Conservation (phyloP, 352 stramenopile genomes). For the Phytopythium oedochilum region DNA sequence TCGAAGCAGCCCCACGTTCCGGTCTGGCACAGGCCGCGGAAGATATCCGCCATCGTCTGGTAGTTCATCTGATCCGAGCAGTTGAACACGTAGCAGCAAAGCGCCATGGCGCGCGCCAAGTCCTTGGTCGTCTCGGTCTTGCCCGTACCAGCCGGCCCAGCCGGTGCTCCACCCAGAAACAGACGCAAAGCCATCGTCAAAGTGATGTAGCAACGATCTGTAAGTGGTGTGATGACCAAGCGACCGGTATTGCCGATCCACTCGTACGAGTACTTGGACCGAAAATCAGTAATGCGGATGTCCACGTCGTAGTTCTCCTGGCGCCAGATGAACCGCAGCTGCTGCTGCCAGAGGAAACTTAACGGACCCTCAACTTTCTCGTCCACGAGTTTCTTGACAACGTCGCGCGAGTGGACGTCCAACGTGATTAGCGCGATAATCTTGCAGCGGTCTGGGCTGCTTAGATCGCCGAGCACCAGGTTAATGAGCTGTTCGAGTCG, state of each 20-base stretch:
- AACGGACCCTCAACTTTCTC: constrained; percentile 86
- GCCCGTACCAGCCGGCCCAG: constrained; percentile 90
- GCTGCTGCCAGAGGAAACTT: constrained; percentile 87
- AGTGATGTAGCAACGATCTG: constrained; percentile 97
- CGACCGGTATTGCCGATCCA: constrained; percentile 89
- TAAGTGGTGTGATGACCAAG: constrained; percentile 95
- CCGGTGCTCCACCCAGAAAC: constrained; percentile 94
- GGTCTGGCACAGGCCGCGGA: constrained; percentile 78
- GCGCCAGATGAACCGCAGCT: constrained; percentile 88
- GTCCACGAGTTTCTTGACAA: constrained; percentile 88
- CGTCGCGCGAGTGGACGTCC: constrained; percentile 94
- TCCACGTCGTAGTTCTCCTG: constrained; percentile 94
- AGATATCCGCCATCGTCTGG: constrained; percentile 88
- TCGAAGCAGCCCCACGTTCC: constrained; percentile 88
- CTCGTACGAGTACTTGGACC: constrained; percentile 91
- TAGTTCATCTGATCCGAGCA: constrained; percentile 90
- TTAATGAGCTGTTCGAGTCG: constrained; percentile 91
- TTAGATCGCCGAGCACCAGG: constrained; percentile 87
- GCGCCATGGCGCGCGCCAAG: constrained; percentile 76
- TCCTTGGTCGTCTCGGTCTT: constrained; percentile 89
- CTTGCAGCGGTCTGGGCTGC: constrained; percentile 89
- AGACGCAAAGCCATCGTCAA: constrained; percentile 94
- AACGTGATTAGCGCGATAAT: constrained; percentile 96
- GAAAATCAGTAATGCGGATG: constrained; percentile 96
- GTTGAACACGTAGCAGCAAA: constrained; percentile 90